These are phyloP conservation scores for Coniochaeta hoffmannii DNA, from an alignment of 2,329 filamentous ascomycete species.

Conservation along the genomic window DNA sequence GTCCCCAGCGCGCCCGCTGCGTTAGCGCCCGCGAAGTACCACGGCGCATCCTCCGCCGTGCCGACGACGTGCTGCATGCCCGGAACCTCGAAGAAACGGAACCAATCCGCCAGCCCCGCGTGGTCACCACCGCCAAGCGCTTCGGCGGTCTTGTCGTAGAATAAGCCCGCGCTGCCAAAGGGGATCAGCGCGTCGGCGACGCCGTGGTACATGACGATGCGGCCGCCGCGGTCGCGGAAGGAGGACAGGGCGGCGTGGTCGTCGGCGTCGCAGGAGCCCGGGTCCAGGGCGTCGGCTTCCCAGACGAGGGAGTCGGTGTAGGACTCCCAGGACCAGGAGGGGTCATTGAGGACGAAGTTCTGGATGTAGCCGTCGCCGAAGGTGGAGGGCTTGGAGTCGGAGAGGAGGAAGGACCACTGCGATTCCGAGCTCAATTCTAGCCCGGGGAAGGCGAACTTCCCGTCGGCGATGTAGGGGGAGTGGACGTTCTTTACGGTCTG, in stretches of 20 bases:
- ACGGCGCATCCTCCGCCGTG: slow-evolving; percentile 29
- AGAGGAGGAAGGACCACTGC: background rate
- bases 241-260: slow-evolving; percentile 26
- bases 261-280: slow-evolving; percentile 18
- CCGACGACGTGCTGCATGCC: slow-evolving; percentile 43
- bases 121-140: slow-evolving; percentile 20
- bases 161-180: slow-evolving; percentile 23
- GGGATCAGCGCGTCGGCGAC: slow-evolving; percentile 32
- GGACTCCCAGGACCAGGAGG: background rate
- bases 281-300: background rate
- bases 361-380: slow-evolving; percentile 1
- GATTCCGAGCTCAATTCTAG: slow-evolving; percentile 2
- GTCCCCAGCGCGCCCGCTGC: slow-evolving; percentile 20
- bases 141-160: slow-evolving; percentile 33
- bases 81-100: slow-evolving; percentile 43
- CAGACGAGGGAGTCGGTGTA: background rate
- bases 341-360: slow-evolving; percentile 1
- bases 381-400: background rate
- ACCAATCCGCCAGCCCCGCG: slow-evolving; percentile 35
- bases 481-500: slow-evolving; percentile 6
- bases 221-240: slow-evolving; percentile 31
- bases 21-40: slow-evolving; percentile 27
- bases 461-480: slow-evolving; percentile 6
- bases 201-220: slow-evolving; percentile 40
- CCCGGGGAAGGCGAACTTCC: slow-evolving; percentile 4